Evolutionary conservation across 2,329 filamentous ascomycete genomes (phyloP).

Genomic region (Lasiodiplodia gonubiensis): DNA sequence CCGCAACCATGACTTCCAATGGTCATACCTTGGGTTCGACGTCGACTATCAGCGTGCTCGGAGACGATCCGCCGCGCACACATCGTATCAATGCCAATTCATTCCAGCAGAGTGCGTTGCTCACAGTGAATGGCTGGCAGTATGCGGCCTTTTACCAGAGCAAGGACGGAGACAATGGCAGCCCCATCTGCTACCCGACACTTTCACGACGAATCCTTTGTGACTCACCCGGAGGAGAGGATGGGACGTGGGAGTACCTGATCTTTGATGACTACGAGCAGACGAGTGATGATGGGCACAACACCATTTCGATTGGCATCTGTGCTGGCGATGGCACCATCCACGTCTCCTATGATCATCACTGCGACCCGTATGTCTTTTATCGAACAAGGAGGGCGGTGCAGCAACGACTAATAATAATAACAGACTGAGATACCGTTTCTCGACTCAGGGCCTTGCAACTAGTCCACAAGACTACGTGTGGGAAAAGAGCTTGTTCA

Average conservation of each 20-base stretch:
- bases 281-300: constrained; percentile 58
- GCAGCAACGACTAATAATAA: not conserved
- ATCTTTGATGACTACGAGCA: constrained; percentile 58
- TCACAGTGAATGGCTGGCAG: constrained; percentile 56
- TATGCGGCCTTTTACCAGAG: constrained; percentile 55
- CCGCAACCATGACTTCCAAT: not conserved
- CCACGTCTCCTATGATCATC: constrained; percentile 60
- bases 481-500: not conserved
- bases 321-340: constrained; percentile 58
- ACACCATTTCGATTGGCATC: constrained; percentile 60
- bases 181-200: constrained; percentile 50
- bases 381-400: not conserved
- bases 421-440: constrained; percentile 7
- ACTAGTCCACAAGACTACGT: not conserved
- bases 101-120: constrained; percentile 57
- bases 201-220: constrained; percentile 54
- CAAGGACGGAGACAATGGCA: constrained; percentile 37
- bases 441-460: not conserved
- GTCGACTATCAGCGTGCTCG: not conserved
- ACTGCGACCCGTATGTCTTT: constrained; percentile 34
- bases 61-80: constrained; percentile 41
- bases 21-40: not conserved
- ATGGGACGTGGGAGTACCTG: constrained; percentile 51
- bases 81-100: constrained; percentile 54
- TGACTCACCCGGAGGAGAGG: constrained; percentile 34